Percentiles rank a stretch among this genome's conserved stretches.
Evolutionary conservation across 2,329 filamentous ascomycete genomes (phyloP).

Genomic region (Ceratocystis papillata): DNA sequence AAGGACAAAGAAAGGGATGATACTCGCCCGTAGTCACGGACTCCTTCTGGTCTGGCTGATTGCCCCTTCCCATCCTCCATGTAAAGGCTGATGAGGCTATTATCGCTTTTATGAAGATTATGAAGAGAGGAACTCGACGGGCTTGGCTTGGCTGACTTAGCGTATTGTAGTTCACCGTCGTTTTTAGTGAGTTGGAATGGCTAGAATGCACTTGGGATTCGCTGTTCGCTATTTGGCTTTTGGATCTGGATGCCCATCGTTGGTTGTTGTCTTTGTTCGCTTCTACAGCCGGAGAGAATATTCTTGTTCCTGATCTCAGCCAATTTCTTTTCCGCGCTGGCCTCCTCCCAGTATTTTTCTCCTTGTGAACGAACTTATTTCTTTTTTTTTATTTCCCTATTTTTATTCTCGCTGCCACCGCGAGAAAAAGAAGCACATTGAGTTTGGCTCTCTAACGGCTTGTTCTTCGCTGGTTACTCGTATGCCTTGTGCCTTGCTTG

Average conservation of each 20-base stretch:
- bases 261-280: constrained; percentile 9
- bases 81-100: too few relatives aligned
- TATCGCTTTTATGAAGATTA: too few relatives aligned
- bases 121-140: not conserved
- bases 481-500: constrained; percentile 5
- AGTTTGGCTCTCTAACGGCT: not conserved
- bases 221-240: not conserved
- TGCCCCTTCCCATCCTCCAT: too few relatives aligned
- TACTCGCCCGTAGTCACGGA: too few relatives aligned
- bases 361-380: not conserved
- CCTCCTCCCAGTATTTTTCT: not conserved
- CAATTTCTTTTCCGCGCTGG: not conserved
- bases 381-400: not conserved
- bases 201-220: too few relatives aligned
- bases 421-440: not conserved
- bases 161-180: not conserved
- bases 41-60: too few relatives aligned
- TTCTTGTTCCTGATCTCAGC: constrained; percentile 11
- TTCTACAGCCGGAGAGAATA: constrained; percentile 11
- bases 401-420: not conserved
- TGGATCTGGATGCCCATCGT: constrained; percentile 1
- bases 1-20: not conserved
- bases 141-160: not conserved
- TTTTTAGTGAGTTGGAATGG: not conserved
- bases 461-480: constrained; percentile 1